These are phyloP conservation scores for Termitomyces sp. DNA, from an alignment of 768 basidiomycete species.

Conservation along the genomic window DNA sequence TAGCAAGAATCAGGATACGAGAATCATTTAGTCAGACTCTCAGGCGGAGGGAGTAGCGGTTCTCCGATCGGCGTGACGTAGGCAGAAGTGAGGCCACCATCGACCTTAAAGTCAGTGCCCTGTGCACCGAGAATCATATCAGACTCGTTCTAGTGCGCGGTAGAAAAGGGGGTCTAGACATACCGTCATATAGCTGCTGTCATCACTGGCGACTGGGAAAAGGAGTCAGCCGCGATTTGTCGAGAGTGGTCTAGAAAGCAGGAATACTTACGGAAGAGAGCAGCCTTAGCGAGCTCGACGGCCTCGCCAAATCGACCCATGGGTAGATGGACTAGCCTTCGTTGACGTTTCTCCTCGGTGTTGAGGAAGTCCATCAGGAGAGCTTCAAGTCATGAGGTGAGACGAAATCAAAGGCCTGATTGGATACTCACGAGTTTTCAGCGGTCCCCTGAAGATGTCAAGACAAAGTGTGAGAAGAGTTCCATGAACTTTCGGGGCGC, in stretches of 20 bases:
- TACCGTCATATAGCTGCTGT: slow-evolving; percentile 95
- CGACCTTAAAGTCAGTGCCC: slow-evolving; percentile 94
- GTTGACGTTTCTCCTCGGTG: slow-evolving; percentile 91
- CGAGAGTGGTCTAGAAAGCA: not conserved
- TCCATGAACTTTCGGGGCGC: not conserved
- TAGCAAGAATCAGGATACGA: not conserved
- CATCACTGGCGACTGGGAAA: slow-evolving; percentile 79
- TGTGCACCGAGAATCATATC: slow-evolving; percentile 22
- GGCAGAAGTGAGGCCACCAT: slow-evolving; percentile 88
- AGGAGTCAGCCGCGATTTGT: slow-evolving; percentile 3
- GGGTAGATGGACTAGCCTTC: slow-evolving; percentile 86
- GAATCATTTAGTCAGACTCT: slow-evolving; percentile 45
- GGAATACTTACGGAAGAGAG: slow-evolving; percentile 77
- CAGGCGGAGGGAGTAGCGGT: slow-evolving; percentile 64
- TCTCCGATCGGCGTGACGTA: slow-evolving; percentile 92
- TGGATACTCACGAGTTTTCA: slow-evolving; percentile 78
- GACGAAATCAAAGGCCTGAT: not conserved
- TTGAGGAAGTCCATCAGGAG: slow-evolving; percentile 98
- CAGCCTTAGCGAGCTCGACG: slow-evolving; percentile 89
- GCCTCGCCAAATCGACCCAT: slow-evolving; percentile 99
- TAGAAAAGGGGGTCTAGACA: slow-evolving; percentile 20
- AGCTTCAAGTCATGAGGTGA: slow-evolving; percentile 42
- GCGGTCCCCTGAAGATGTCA: slow-evolving; percentile 64
- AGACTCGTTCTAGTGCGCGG: not conserved
- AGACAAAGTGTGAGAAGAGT: slow-evolving; percentile 6